Base-by-base conservation (phyloP, 2,329 filamentous ascomycete genomes). In the Pyricularia grisea region DNA sequence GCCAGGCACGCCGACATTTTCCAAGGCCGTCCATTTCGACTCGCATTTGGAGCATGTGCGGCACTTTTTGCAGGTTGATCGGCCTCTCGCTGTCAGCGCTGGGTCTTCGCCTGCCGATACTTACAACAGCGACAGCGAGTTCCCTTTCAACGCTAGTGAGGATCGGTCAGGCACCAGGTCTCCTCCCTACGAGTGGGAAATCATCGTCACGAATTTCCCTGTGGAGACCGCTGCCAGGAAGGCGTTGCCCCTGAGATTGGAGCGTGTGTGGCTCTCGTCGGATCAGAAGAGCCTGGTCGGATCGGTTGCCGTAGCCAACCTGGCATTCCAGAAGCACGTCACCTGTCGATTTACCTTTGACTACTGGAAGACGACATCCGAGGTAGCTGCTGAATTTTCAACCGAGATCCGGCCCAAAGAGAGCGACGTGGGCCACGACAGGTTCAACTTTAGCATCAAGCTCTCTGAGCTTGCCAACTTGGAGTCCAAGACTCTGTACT, bases 11-110 rank as follows among this genome's bases (percentile, higher is more conserved):
- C 95, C 95, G 0, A 95, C 94, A 10, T 98, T 94, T 77, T 91
- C 91, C 73, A 99, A 99, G 79, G 93, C 92, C 14, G 95, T 99
- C n/a, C 95, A 99, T 79, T 99, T 99, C 77, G 95, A 98, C 79
- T 92, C 94, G 30, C 92, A 97, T 76, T 88, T 98, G 58, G 95
- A 98, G 80, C 94, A 98, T 74, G 94, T 98, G 58, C 88, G 95
- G 36, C 95, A 98, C 77, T 99, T 99, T 78, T 83, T 97, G 27
- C 93, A 97, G 77, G 90, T 97, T 7, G 95, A 99, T 76, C 88
- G 92, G 69, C 95, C 95, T 1, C 89, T 97, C n/a, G 95, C 95
- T 67, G 95, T 99, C 77, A 98, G 94, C 78, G 94, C 94, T 68
- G 91, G 93, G 20, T 94, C 94, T 0, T 98, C 95, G 1, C 95